Evolutionary conservation across 176 grass and related monocot species (phyloP), one percentile per base, ranked within the genome.

Genomic region (Eremochloa ophiuroides): DNA sequence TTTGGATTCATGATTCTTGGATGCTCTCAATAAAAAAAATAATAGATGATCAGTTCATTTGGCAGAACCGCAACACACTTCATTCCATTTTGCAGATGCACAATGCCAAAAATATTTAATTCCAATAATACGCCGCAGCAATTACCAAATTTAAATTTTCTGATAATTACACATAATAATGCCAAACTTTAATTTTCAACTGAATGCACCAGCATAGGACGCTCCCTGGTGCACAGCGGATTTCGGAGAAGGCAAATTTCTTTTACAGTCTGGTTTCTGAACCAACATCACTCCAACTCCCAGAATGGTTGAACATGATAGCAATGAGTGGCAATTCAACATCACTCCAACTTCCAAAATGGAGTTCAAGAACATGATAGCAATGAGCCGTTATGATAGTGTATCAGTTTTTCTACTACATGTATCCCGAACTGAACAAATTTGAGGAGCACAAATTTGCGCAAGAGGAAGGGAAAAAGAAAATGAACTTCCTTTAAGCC

Each of bases 281-380:
- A 59, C 6, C 42, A 66, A 12, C 46, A 60, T 30, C 5, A 69
- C 20, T 74, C 59, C 7, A 53, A 25, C 23, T 29, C 29, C 8
- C 37, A 23, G 64, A 27, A 44, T 5, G 42, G 41, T 71, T 76
- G 60, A 68, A 30, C 30, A 69, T 37, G 86, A 59, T 80, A 73
- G 6, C 13, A 60, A 37, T 60, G 15, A 37, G n/a, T n/a, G n/a
- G n/a, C 28, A n/a, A 69, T 75, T 25, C 47, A 60, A 12, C 46
- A 60, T 30, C 5, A 69, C 20, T 74, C 59, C 7, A 53, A 25
- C 23, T 29, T 39, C 8, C 37, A 23, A 66, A 27, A 44, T 5
- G 42, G 8, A 74, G 41, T 71, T 76, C 80, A 73, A 30, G 60
- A 68, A 30, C 30, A 69, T 37, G 86, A 59, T 80, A 73, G 60